Conservation (phyloP, 1,284 basidiomycete genomes). For the Cystobasidium pallidum region DNA sequence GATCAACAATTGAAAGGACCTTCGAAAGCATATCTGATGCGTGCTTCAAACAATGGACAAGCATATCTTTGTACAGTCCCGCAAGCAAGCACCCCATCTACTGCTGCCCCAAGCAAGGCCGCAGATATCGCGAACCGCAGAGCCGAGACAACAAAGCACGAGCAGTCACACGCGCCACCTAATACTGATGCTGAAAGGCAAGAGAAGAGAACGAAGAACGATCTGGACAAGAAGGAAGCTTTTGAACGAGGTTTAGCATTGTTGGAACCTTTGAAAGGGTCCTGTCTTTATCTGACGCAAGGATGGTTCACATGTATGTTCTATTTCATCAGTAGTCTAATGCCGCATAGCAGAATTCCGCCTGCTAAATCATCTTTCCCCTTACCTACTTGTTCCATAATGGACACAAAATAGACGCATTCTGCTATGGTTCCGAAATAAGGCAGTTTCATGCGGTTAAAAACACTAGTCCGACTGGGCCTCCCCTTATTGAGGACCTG, state of each 20-base stretch:
- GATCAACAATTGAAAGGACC: constrained; percentile 18
- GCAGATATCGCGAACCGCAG: background rate
- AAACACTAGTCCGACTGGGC: constrained; percentile 45
- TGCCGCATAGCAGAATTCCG: too few relatives aligned
- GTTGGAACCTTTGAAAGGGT: constrained; percentile 58
- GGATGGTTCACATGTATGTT: constrained; percentile 79
- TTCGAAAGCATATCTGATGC: constrained; percentile 37
- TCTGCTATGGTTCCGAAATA: constrained; percentile 52
- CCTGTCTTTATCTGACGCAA: constrained; percentile 59
- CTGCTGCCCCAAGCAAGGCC: background rate
- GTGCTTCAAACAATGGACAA: constrained; percentile 46
- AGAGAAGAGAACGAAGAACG: constrained; percentile 8
- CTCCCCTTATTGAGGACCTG: constrained; percentile 50
- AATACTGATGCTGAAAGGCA: constrained; percentile 28
- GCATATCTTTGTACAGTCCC: constrained; percentile 52
- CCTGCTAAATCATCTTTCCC: too few relatives aligned
- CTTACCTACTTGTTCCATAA: too few relatives aligned
- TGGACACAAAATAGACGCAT: constrained; percentile 1
- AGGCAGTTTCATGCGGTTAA: constrained; percentile 54
- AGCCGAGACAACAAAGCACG: constrained; percentile 1
- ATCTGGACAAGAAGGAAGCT: constrained; percentile 45
- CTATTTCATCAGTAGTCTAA: background rate
- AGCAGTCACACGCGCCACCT: constrained; percentile 24
- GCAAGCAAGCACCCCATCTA: constrained; percentile 13
- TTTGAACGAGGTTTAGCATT: constrained; percentile 50